These are phyloP conservation scores for Omphalotus guepiniiformis DNA, from an alignment of 768 basidiomycete species.

Conservation along the genomic window DNA sequence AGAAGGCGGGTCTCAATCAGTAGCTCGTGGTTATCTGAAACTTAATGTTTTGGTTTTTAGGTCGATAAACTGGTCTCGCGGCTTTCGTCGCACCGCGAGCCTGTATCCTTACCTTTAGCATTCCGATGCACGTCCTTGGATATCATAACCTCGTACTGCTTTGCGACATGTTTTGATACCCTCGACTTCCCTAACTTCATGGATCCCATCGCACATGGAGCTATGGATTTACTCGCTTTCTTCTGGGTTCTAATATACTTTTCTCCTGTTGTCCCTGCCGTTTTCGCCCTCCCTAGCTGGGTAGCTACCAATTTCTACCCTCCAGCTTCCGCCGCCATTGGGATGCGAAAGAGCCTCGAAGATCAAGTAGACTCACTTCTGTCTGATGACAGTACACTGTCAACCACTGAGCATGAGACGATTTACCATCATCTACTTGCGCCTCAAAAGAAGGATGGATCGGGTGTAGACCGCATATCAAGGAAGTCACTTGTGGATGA, in stretches of 20 bases:
- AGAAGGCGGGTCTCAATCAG: slow-evolving; percentile 27
- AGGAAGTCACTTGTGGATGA: slow-evolving; percentile 25
- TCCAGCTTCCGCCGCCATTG: no score
- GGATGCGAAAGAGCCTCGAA: slow-evolving; percentile 11
- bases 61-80: slow-evolving; percentile 29
- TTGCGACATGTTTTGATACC: slow-evolving; percentile 22
- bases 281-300: background rate
- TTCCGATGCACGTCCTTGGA: slow-evolving; percentile 15
- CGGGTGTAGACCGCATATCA: slow-evolving; percentile 10
- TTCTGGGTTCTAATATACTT: slow-evolving; percentile 11
- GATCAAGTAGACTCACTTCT: slow-evolving; percentile 18
- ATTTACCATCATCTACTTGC: slow-evolving; percentile 26
- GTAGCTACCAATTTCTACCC: slow-evolving; percentile 7
- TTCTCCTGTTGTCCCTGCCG: slow-evolving; percentile 5
- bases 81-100: slow-evolving; percentile 21
- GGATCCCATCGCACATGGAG: slow-evolving; percentile 15
- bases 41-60: no score
- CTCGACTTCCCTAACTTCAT: slow-evolving; percentile 28
- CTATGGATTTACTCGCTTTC: slow-evolving; percentile 1
- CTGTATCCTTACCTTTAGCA: slow-evolving; percentile 13
- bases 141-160: slow-evolving; percentile 19
- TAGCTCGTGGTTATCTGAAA: slow-evolving; percentile 33
- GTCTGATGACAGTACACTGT: slow-evolving; percentile 12
- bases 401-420: slow-evolving; percentile 18
- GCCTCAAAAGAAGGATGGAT: slow-evolving; percentile 2